phyloP scores from a whole-genome alignment of 345 rosid species.

The Eutrema yunnanense region DNA sequence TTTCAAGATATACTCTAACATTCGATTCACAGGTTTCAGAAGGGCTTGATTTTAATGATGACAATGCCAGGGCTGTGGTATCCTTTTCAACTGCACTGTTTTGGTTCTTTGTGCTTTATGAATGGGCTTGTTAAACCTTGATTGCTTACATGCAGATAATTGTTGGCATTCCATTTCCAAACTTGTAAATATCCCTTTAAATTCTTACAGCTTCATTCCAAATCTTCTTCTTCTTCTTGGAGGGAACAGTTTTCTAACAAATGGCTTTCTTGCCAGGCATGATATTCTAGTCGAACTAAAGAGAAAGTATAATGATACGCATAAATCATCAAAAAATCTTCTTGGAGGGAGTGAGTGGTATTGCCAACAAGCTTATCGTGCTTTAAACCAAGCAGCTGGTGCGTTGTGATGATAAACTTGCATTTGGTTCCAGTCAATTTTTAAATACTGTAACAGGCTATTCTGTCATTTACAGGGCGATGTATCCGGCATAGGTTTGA shows the following conservation, averaged over 20 bases:
- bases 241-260: too few relatives aligned
- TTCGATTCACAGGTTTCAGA: constrained; percentile 66
- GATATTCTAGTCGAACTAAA: too few relatives aligned
- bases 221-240: too few relatives aligned
- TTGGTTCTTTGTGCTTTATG: background rate
- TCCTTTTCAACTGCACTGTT: constrained; percentile 34
- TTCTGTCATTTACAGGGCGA: constrained; percentile 21
- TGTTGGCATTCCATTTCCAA: constrained; percentile 96
- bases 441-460: background rate
- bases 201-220: background rate
- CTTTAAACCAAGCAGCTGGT: constrained; percentile 21
- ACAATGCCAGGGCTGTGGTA: constrained; percentile 93
- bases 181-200: constrained; percentile 38
- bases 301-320: too few relatives aligned
- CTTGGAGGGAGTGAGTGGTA: too few relatives aligned
- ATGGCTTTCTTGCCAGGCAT: background rate
- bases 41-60: constrained; percentile 91
- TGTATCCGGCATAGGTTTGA: too few relatives aligned
- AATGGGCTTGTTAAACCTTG: constrained; percentile 35
- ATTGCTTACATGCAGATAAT: constrained; percentile 56
- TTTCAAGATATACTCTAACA: too few relatives aligned
- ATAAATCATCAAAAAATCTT: too few relatives aligned
- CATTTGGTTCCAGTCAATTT: constrained; percentile 12
- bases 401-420: too few relatives aligned
- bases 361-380: too few relatives aligned